These are phyloP conservation scores for Geoglossum glabrum DNA, from an alignment of 495 filamentous ascomycete genomes.

Conservation along the genomic window DNA sequence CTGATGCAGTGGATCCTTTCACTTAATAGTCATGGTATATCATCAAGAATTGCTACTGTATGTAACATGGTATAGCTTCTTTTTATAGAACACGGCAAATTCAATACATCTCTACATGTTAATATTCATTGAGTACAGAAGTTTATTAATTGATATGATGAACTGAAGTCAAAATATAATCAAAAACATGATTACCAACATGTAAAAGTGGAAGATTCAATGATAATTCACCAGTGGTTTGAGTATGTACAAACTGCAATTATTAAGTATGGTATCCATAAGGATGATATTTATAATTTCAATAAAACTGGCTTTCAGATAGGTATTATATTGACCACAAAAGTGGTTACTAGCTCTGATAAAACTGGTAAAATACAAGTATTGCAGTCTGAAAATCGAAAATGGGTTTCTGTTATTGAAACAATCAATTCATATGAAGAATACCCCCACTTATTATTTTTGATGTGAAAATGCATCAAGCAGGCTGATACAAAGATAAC, in stretches of 20 bases:
- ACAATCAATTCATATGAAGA: background rate
- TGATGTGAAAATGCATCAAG: background rate
- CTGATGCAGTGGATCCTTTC: slow-evolving; percentile 4
- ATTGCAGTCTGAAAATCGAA: background rate
- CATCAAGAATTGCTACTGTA: slow-evolving; percentile 1
- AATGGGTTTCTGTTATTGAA: slow-evolving; percentile 4
- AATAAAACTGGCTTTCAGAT: slow-evolving; percentile 7
- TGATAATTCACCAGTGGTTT: slow-evolving; percentile 6
- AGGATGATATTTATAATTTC: slow-evolving; percentile 8
- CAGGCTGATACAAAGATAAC: background rate
- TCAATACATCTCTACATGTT: background rate
- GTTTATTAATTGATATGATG: slow-evolving; percentile 2
- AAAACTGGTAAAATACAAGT: background rate
- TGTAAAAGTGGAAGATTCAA: slow-evolving; percentile 2
- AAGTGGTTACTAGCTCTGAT: slow-evolving; percentile 4
- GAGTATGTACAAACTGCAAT: background rate
- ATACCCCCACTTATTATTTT: slow-evolving; percentile 3
- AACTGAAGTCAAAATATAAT: slow-evolving; percentile 5
- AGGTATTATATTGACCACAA: slow-evolving; percentile 5
- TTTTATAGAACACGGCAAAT: background rate
- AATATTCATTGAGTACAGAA: background rate
- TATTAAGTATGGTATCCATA: slow-evolving; percentile 5
- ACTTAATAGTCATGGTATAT: slow-evolving; percentile 3
- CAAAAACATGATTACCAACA: slow-evolving; percentile 6
- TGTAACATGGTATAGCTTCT: background rate